Base-by-base conservation (phyloP, 2,329 filamentous ascomycete species). In the Graphilbum fragrans region DNA sequence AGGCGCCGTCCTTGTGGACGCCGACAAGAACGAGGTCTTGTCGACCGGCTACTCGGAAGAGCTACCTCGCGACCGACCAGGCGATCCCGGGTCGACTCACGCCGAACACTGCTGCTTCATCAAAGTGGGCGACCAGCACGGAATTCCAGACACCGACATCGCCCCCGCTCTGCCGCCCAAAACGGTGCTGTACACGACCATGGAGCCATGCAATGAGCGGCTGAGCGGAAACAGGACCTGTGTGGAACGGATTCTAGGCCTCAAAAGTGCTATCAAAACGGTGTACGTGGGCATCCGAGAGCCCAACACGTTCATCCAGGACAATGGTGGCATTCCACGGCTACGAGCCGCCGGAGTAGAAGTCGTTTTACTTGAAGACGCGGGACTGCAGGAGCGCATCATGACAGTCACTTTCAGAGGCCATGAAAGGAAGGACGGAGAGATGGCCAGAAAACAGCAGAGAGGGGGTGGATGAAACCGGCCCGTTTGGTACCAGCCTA, bases 101-200 rank as follows among this genome's bases (percentile, higher is more conserved):
- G 60, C 61, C 2, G 63, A 65, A 43, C 60, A 65, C 20, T 63
- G 60, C 47, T 66, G 62, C 51, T 58, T 66, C 45, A 64, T 66
- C 48, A 66, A 67, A 51, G 53, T 65, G 5, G 60, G 60, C 20
- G 55, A 65, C 16, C 41, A 52, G 29, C 47, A 64, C 37, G 48
- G 52, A 20, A 37, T 66, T 5, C 49, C 54, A 0, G 62, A 66
- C 41, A 54, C 58, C 5, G 47, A 51, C 12, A 56, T 66, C 5
- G 43, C 49, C 10, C 47, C 58, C n/a, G 57, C 63, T 4, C 50
- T 67, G 3, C 60, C 62, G 1, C 18, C 49, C 3, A 61, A 64
- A 39, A 62, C 63, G 0, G 57, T 55, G 2, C 51, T 67, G 1
- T 67, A 67, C 43, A 67, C 63, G 5, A 65, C 63, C 8, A 66